Conservation (phyloP, 208 protist genomes). For the Acanthamoeba divionensis region DNA sequence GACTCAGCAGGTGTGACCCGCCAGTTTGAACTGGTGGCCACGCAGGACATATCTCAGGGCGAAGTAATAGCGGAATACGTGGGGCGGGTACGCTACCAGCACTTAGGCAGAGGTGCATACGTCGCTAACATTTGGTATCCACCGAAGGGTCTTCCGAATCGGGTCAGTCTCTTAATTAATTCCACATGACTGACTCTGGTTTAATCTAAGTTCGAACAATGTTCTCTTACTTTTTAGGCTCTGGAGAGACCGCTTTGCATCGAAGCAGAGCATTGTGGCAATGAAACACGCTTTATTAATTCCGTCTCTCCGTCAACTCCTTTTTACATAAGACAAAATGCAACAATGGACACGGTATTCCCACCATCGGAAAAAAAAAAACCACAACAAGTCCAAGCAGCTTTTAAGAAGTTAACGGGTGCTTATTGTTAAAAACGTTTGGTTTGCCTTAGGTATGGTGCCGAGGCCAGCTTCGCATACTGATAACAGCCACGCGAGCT, state of each 20-base stretch:
- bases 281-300: constrained; percentile 26
- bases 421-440: no score
- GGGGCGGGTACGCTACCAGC: constrained; percentile 5
- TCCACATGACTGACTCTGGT: not conserved
- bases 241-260: not conserved
- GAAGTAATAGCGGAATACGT: constrained; percentile 27
- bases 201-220: not conserved
- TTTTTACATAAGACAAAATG: constrained; percentile 46
- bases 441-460: no score
- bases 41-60: not conserved
- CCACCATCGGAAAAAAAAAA: no score
- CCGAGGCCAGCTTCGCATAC: not conserved
- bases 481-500: not conserved
- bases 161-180: not conserved
- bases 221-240: not conserved
- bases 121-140: constrained; percentile 29
- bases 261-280: constrained; percentile 8
- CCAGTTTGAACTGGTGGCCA: no score
- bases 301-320: constrained; percentile 15
- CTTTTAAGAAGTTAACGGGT: no score
- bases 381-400: no score
- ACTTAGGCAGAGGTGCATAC: not conserved
- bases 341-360: not conserved
- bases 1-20: no score
- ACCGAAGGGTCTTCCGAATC: not conserved